Conservation (phyloP, 768 basidiomycete genomes). For the Gloeophyllum trabeum region DNA sequence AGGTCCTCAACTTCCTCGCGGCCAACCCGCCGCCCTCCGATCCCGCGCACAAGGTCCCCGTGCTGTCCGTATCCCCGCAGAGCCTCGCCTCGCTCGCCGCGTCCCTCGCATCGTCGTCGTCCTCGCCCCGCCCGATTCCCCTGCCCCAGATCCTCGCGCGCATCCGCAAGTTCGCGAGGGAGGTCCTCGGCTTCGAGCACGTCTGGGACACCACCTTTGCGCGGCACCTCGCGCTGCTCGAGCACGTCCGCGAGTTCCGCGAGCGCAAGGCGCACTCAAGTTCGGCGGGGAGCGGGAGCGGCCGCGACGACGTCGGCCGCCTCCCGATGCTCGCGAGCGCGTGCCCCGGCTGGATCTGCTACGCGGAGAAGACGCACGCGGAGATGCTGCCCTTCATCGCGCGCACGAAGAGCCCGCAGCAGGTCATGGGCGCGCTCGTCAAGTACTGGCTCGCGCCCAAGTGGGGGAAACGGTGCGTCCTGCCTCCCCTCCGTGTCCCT, state of each 20-base stretch:
- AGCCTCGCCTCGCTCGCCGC: slow-evolving; percentile 75
- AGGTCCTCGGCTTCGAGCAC: slow-evolving; percentile 63
- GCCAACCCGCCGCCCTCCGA: slow-evolving; percentile 33
- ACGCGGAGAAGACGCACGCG: slow-evolving; percentile 93
- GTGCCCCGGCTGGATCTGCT: slow-evolving; percentile 99
- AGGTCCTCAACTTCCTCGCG: slow-evolving; percentile 74
- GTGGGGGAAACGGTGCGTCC: slow-evolving; percentile 59
- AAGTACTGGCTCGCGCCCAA: slow-evolving; percentile 74
- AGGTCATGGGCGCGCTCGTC: slow-evolving; percentile 86
- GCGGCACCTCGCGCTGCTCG: slow-evolving; percentile 71
- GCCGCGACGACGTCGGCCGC: slow-evolving; percentile 13
- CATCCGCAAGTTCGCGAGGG: slow-evolving; percentile 56
- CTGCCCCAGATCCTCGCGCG: slow-evolving; percentile 57
- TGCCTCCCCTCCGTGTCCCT: background rate
- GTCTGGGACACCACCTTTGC: slow-evolving; percentile 96
- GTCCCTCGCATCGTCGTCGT: slow-evolving; percentile 35
- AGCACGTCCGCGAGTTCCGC: slow-evolving; percentile 72
- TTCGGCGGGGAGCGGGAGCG: slow-evolving; percentile 13
- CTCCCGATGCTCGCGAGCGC: slow-evolving; percentile 93
- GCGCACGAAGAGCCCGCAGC: slow-evolving; percentile 85
- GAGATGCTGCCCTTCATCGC: slow-evolving; percentile 91
- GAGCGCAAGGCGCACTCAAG: slow-evolving; percentile 65
- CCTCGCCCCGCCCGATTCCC: slow-evolving; percentile 26
- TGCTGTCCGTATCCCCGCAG: slow-evolving; percentile 87
- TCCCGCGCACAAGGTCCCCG: slow-evolving; percentile 39